Evolutionary conservation across 106 monocot genomes (phyloP), one percentile per base, ranked within the genome.

Genomic region (Posidonia australis): DNA sequence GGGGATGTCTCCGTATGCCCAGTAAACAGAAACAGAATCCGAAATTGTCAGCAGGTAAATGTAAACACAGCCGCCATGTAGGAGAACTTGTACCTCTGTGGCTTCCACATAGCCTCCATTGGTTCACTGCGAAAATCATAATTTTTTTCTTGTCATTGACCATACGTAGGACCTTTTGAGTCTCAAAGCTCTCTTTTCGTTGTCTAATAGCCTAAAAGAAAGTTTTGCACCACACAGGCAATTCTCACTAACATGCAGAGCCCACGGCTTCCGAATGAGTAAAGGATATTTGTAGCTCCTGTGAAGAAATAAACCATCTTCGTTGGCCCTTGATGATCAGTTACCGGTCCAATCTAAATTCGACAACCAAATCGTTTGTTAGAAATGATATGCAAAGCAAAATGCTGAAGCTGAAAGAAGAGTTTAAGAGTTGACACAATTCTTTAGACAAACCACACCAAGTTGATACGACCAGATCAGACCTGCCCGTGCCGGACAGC

Each of bases 61-160:
- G 54, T 67, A 67, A 41, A 22, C 14, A 67, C 54, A 22, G 67
- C 67, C 4, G 67, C 54, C 9, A 67, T 36, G 41, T 53, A 67
- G 1, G 41, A 32, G 14, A 31, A 67, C 18, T 54, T 67, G 67
- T 67, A 67, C 54, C 36, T 54, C 36, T 67, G 67, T n/a, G 67
- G 67, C 32, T 43, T 67, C 67, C 67, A 67, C 67, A 67, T 54
- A 3, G 54, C 67, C 67, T 67, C 67, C 67, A 67, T 54, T 25
- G 42, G 54, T 43, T 67, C 67, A 41, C 67, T 67, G 58, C 13
- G 9, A 57, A 23, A 28, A 5, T 14, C 58, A 58, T 10, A 3
- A 27, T 13, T 11, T 16, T 25, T n/a, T n/a, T n/a, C n/a, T n/a
- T n/a, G n/a, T n/a, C n/a, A n/a, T n/a, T n/a, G n/a, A n/a, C n/a